Conservation (phyloP, 805 yeast species). For the Yarrowia porcina region DNA sequence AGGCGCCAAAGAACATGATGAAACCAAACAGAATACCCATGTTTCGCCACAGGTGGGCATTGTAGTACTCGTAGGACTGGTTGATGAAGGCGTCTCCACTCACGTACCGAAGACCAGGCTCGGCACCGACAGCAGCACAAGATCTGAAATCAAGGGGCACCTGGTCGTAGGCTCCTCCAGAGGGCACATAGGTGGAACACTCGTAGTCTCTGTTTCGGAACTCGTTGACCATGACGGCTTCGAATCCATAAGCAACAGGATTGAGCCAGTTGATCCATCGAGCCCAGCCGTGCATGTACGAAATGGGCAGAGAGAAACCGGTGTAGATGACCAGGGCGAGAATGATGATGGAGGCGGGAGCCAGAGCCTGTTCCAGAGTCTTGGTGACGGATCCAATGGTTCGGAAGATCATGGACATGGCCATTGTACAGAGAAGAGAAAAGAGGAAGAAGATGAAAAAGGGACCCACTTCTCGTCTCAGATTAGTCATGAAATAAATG, state of each 20-base stretch:
- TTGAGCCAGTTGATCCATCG: slow-evolving; percentile 49
- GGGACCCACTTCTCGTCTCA: slow-evolving; percentile 51
- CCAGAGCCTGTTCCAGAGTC: slow-evolving; percentile 44
- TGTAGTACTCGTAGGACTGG: slow-evolving; percentile 45
- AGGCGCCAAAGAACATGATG: slow-evolving; percentile 50
- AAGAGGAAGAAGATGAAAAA: slow-evolving; percentile 51
- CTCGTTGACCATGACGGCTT: slow-evolving; percentile 47
- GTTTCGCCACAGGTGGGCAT: slow-evolving; percentile 59
- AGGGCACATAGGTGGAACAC: slow-evolving; percentile 46
- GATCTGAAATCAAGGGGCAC: slow-evolving; percentile 39
- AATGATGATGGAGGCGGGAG: slow-evolving; percentile 45
- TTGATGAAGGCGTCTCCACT: slow-evolving; percentile 51
- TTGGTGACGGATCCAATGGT: slow-evolving; percentile 41
- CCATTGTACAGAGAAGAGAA: slow-evolving; percentile 44
- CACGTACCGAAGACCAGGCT: slow-evolving; percentile 50
- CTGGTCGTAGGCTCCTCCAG: slow-evolving; percentile 43
- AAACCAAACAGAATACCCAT: slow-evolving; percentile 61
- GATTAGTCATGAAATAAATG: slow-evolving; percentile 50
- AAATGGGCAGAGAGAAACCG: slow-evolving; percentile 48
- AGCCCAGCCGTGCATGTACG: slow-evolving; percentile 49
- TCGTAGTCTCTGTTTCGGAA: slow-evolving; percentile 39
- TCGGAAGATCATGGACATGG: slow-evolving; percentile 54
- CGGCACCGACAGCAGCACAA: slow-evolving; percentile 58
- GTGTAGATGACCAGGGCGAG: slow-evolving; percentile 44
- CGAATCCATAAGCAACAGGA: slow-evolving; percentile 48